Percentiles rank a stretch among this genome's conserved stretches.
These are phyloP conservation scores for Tetratostichococcus sp. DNA, from an alignment of 139 green algal species.

Conservation along the genomic window DNA sequence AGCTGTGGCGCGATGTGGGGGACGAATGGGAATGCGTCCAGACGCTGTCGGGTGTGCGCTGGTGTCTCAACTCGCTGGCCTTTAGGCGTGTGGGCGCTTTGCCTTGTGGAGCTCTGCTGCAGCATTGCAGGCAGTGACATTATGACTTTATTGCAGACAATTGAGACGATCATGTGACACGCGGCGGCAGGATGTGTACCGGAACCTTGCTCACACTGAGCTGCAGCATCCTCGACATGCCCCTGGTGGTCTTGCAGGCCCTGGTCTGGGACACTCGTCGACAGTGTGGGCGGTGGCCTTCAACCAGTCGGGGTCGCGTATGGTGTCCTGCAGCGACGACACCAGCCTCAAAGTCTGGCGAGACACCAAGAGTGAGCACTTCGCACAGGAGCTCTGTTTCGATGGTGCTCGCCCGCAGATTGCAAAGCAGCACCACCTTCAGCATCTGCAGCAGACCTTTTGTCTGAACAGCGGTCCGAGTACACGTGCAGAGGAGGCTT, in stretches of 20 bases:
- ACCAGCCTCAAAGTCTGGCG: slow-evolving; percentile 67
- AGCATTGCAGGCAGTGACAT: no score
- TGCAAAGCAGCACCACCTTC: background rate
- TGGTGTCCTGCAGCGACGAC: slow-evolving; percentile 87
- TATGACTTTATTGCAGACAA: no score
- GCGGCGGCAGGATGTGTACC: no score
- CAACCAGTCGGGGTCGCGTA: slow-evolving; percentile 42
- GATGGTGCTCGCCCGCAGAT: no score
- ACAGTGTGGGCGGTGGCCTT: slow-evolving; percentile 86
- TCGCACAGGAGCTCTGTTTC: no score
- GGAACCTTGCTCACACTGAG: no score
- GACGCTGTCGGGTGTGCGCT: slow-evolving; percentile 58
- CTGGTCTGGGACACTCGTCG: slow-evolving; percentile 61
- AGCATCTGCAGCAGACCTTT: background rate
- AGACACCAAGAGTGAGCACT: slow-evolving; percentile 1
- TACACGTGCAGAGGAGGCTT: background rate
- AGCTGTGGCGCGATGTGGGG: slow-evolving; percentile 74
- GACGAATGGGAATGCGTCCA: slow-evolving; percentile 88
- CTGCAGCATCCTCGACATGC: no score
- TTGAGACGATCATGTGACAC: no score
- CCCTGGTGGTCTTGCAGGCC: slow-evolving; percentile 3
- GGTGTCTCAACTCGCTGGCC: no score
- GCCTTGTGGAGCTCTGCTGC: no score
- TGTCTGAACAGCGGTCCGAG: background rate
- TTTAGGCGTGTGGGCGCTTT: no score